phyloP scores from a whole-genome alignment of 2,329 filamentous ascomycete species.

The Aspergillus phoenicis region DNA sequence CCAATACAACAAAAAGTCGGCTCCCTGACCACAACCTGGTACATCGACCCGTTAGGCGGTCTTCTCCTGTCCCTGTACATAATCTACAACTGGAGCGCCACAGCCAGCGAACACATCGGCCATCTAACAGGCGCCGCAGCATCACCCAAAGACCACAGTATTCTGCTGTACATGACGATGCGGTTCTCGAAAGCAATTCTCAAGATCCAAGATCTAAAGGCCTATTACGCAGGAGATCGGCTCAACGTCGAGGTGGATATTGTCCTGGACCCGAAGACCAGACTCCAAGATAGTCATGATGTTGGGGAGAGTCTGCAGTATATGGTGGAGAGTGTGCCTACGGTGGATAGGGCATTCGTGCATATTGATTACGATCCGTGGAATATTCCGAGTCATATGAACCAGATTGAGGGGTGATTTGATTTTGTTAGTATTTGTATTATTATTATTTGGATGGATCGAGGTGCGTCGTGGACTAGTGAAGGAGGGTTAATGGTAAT shows the following conservation, averaged over 20 bases:
- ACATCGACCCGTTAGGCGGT: conserved; percentile 63
- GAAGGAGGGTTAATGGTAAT: no score
- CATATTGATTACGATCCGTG: conserved; percentile 52
- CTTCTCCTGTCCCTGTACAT: conserved; percentile 64
- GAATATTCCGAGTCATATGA: conserved; percentile 49
- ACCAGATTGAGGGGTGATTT: conserved; percentile 27
- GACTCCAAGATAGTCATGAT: conserved; percentile 61
- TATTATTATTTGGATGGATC: no score
- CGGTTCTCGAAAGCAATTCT: conserved; percentile 86
- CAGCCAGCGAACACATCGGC: conserved; percentile 64
- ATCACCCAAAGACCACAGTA: conserved; percentile 67
- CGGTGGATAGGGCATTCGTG: conserved; percentile 51
- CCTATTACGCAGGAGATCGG: conserved; percentile 63
- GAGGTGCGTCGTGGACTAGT: no score
- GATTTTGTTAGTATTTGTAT: no score
- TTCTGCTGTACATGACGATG: conserved; percentile 89
- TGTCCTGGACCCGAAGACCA: conserved; percentile 59
- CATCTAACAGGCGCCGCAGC: conserved; percentile 64
- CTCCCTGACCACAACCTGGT: conserved; percentile 53
- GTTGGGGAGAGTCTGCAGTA: conserved; percentile 62
- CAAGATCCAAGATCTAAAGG: conserved; percentile 63
- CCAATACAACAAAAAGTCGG: conserved; percentile 31
- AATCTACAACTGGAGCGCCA: conserved; percentile 62
- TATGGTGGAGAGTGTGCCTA: conserved; percentile 59
- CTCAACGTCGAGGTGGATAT: conserved; percentile 67